Base-by-base conservation (phyloP, 495 filamentous ascomycete species). In the Thermothielavioides terrestris region DNA sequence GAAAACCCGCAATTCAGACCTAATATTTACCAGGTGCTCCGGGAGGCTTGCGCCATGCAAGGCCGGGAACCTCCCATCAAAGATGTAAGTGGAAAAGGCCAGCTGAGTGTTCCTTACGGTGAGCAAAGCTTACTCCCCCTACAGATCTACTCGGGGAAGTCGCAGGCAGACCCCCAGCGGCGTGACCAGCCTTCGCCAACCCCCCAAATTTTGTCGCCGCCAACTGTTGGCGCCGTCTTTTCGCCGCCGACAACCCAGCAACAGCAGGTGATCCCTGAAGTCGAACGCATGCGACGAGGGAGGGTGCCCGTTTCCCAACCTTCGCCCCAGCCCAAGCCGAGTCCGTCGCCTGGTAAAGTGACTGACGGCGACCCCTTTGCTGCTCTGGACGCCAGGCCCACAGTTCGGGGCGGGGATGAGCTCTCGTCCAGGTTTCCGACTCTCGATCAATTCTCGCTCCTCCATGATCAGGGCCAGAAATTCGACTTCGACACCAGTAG, bases 281-380 rank as follows among this genome's bases (percentile, higher is more conserved):
- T 98, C 53, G 84, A 84, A 49, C 92, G 92, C 6, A 97, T 97
- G 92, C 77, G 94, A 37, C 79, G 92, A 63, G 92, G 92, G 7
- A 79, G 92, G 46, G 86, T 89, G 7, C 76, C 81, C 5, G 82
- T 78, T 12, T 60, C 60, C 27, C 71, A 68, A 22, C 57, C 72
- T 15, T 62, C 67, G n/a, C 61, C 60, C 1, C 68, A 67, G 40
- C 56, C 55, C 30, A 60, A 71, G 55, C 80, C 84, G 14, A 88
- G 79, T 51, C 79, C 84, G 17, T 89, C 89, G n/a, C 86, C 86
- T 1, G 76, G 78, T 48, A 80, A 83, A 47, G 77, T 77, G 35
- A 77, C 81, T 11, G 72, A 77, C n/a, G 81, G 75, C 45, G 92
- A 98, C 66, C 92, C 92, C 1, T 98, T 96, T 66, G 84, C 85